Conservation (phyloP, 2,329 filamentous ascomycete species). For the Dryadomyces quercus-mongolicae region DNA sequence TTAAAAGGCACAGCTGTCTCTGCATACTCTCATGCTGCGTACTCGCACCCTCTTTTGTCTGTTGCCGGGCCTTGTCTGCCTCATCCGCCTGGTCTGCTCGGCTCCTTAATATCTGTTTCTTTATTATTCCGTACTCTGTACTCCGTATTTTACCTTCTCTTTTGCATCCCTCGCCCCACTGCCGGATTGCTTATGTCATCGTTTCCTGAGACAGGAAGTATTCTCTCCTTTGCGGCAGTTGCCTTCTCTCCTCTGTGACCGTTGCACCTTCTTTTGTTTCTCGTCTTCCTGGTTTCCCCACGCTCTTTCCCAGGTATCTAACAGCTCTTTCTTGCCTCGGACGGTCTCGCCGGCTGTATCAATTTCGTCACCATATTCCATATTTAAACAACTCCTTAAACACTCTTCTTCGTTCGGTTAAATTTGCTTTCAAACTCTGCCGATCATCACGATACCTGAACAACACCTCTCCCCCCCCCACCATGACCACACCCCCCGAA, state of each 20-base stretch:
- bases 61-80: too few species aligned
- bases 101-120: neutral
- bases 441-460: neutral
- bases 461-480: neutral
- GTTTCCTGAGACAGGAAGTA: neutral
- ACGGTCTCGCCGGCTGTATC: neutral
- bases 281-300: neutral
- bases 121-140: neutral
- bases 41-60: too few species aligned
- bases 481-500: slow-evolving; percentile 11
- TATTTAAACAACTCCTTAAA: neutral
- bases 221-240: neutral
- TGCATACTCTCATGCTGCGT: too few species aligned
- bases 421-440: neutral
- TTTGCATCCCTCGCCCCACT: neutral
- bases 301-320: neutral
- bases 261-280: neutral
- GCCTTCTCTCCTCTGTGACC: neutral
- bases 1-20: neutral
- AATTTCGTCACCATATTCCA: neutral
- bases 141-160: neutral
- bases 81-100: neutral
- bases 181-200: neutral
- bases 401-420: neutral
- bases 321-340: neutral